Evolutionary conservation across 805 yeast genomes (phyloP).

Genomic region (Sugiyamaella smithiae): DNA sequence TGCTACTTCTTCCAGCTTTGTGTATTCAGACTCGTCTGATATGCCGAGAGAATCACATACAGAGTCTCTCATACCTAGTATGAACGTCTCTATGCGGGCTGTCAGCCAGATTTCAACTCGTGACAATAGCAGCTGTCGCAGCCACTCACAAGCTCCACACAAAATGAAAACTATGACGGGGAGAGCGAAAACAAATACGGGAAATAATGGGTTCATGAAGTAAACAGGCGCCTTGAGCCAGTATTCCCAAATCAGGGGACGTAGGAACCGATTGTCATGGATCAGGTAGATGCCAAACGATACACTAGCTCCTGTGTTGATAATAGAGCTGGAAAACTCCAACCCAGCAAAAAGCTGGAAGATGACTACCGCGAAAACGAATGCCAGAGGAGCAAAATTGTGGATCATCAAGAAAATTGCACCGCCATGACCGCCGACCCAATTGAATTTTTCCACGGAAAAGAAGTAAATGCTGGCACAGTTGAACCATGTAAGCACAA

Average conservation of each 20-base stretch:
- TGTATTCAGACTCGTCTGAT: background rate
- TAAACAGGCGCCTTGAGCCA: background rate
- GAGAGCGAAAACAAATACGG: background rate
- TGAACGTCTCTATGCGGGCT: background rate
- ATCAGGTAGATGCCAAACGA: constrained; percentile 10
- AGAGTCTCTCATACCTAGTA: background rate
- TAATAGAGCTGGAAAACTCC: constrained; percentile 1
- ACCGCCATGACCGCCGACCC: constrained; percentile 4
- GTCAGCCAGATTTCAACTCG: background rate
- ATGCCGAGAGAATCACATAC: background rate
- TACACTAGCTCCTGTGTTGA: constrained; percentile 4
- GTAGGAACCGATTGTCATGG: constrained; percentile 5
- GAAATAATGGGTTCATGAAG: background rate
- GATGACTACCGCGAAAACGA: constrained; percentile 1
- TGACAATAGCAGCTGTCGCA: background rate
- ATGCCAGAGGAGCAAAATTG: constrained; percentile 3
- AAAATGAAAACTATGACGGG: background rate
- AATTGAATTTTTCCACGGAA: background rate
- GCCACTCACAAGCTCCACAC: background rate
- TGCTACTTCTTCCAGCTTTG: background rate
- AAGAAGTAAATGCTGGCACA: background rate
- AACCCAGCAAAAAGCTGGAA: background rate
- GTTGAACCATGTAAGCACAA: background rate
- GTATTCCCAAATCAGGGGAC: constrained; percentile 3
- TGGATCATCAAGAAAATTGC: constrained; percentile 3